Conservation (phyloP, 176 grass and related monocot genomes). For the Hordeum vulgare region MorexV3_pseudomolecules_assembly NC_058518.1:458368157-458368656, state of each 20-base stretch:
- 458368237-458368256: neutral
- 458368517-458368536: neutral
- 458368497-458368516: neutral
- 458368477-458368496: neutral
- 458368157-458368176: too few species aligned
- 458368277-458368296: neutral
- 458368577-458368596: slow-evolving; percentile 91
- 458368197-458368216: neutral
- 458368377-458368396: neutral
- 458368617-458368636: slow-evolving; percentile 99
- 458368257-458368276: neutral
- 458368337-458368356: neutral
- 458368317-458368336: neutral
- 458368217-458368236: neutral
- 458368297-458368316: neutral
- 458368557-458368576: slow-evolving; percentile 13
- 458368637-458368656: slow-evolving; percentile 95
- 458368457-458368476: neutral
- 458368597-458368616: slow-evolving; percentile 99
- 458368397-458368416: neutral
- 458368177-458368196: neutral
- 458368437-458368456: neutral
- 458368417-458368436: neutral
- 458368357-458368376: neutral
- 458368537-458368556: neutral